These are phyloP conservation scores for Pichia sp. DNA, from an alignment of 1,139 yeast species.

Conservation along the genomic window DNA sequence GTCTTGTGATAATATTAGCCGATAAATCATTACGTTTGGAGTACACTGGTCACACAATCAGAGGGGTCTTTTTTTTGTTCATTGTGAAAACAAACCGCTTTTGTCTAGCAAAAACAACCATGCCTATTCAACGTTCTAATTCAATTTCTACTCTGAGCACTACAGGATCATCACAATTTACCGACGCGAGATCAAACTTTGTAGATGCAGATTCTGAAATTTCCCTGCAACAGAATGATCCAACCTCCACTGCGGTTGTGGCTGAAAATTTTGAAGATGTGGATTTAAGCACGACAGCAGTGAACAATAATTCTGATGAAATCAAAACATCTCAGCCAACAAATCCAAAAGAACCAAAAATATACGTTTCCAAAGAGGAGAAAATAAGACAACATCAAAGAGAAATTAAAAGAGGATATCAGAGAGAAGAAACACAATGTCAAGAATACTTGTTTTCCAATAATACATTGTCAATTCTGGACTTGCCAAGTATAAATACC, in stretches of 20 bases:
- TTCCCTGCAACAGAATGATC: neutral
- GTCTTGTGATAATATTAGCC: too few species aligned
- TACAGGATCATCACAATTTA: slow-evolving; percentile 11
- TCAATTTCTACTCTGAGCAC: slow-evolving; percentile 11
- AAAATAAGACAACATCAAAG: slow-evolving; percentile 3
- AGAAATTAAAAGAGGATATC: slow-evolving; percentile 4
- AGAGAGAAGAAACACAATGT: slow-evolving; percentile 17
- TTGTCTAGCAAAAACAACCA: neutral
- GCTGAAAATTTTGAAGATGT: neutral
- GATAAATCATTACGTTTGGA: too few species aligned
- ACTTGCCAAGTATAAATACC: slow-evolving; percentile 7
- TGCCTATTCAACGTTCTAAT: slow-evolving; percentile 4
- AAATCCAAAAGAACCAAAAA: slow-evolving; percentile 4
- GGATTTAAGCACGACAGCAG: neutral
- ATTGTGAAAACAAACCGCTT: too few species aligned
- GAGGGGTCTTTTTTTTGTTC: too few species aligned
- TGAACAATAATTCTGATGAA: neutral
- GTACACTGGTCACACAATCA: too few species aligned
- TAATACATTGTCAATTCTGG: slow-evolving; percentile 12
- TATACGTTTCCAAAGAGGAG: slow-evolving; percentile 8
- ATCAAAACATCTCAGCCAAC: slow-evolving; percentile 9
- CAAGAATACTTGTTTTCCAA: slow-evolving; percentile 20
- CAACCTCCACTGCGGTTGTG: neutral
- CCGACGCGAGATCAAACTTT: slow-evolving; percentile 12
- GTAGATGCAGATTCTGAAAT: slow-evolving; percentile 4